These are phyloP conservation scores for Ustilago loliicola DNA, from an alignment of 1,284 basidiomycete genomes.

Conservation along the genomic window DNA sequence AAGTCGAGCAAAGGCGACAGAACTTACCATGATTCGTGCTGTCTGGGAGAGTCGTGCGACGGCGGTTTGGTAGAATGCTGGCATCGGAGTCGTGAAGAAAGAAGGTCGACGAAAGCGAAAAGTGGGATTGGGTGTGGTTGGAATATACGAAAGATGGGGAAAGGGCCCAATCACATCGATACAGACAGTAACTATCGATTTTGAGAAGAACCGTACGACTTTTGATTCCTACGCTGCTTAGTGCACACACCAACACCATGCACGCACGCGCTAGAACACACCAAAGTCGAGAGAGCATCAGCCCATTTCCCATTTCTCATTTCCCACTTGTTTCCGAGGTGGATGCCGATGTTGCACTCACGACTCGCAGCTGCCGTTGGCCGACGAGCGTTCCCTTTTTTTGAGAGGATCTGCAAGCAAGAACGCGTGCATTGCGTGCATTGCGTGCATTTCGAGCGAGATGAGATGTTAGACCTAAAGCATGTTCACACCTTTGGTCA, in stretches of 20 bases:
- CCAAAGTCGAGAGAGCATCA: background rate
- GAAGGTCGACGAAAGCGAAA: background rate
- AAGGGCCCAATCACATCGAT: slow-evolving; percentile 19
- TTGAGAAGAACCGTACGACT: slow-evolving; percentile 39
- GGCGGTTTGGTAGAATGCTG: slow-evolving; percentile 59
- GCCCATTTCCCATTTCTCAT: background rate
- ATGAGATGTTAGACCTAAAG: too few relatives aligned
- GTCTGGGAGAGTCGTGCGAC: slow-evolving; percentile 59
- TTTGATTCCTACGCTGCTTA: slow-evolving; percentile 10
- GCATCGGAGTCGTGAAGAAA: slow-evolving; percentile 39
- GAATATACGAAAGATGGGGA: slow-evolving; percentile 35
- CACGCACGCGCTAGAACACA: background rate
- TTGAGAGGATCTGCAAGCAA: too few relatives aligned
- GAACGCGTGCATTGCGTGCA: too few relatives aligned
- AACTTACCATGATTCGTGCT: slow-evolving; percentile 62
- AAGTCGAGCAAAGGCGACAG: background rate
- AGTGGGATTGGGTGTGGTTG: slow-evolving; percentile 3
- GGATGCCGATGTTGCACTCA: too few relatives aligned
- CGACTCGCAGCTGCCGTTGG: too few relatives aligned
- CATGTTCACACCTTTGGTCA: too few relatives aligned
- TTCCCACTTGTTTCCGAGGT: background rate
- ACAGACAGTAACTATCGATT: slow-evolving; percentile 27
- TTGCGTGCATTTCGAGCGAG: too few relatives aligned
- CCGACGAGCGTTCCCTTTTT: too few relatives aligned
- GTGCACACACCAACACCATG: background rate